Conservation (phyloP, 2,329 filamentous ascomycete genomes). For the Chaetomium strumarium region DNA sequence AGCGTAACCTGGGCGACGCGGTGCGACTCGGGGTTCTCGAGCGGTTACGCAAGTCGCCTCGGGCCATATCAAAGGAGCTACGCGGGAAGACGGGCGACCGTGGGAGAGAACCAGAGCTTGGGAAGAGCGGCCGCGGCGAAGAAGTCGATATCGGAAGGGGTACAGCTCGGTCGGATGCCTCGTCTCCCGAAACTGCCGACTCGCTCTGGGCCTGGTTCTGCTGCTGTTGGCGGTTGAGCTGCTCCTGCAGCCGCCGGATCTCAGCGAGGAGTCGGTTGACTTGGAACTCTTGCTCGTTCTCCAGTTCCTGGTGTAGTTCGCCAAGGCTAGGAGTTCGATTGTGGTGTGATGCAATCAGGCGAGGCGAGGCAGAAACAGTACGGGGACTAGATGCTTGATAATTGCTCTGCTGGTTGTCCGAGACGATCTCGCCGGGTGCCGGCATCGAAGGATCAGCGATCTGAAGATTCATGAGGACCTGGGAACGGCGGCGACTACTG, state of each 20-base stretch:
- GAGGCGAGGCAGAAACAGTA: constrained; percentile 38
- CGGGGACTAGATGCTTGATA: constrained; percentile 39
- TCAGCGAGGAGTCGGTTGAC: constrained; percentile 72
- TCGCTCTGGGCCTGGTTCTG: constrained; percentile 30
- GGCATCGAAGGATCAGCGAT: constrained; percentile 65
- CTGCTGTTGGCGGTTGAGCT: constrained; percentile 43
- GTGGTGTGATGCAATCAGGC: constrained; percentile 47
- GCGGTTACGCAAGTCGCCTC: constrained; percentile 49
- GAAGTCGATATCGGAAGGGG: constrained; percentile 26
- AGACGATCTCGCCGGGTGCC: constrained; percentile 61
- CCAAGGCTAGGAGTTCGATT: constrained; percentile 65
- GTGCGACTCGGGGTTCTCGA: constrained; percentile 55
- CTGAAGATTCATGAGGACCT: constrained; percentile 66
- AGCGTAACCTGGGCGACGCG: constrained; percentile 50
- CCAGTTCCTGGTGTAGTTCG: constrained; percentile 72
- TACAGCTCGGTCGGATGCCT: constrained; percentile 38
- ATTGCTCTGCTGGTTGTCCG: constrained; percentile 33
- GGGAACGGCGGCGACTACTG: constrained; percentile 56
- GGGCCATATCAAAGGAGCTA: constrained; percentile 54
- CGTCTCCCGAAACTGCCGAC: constrained; percentile 32
- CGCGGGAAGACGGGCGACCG: constrained; percentile 49
- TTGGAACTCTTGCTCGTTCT: constrained; percentile 73
- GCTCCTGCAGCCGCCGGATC: constrained; percentile 70
- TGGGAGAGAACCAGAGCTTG: constrained; percentile 39
- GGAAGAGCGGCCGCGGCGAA: constrained; percentile 25